Percentiles rank a stretch among this genome's conserved stretches.
Conservation (phyloP, 2,329 filamentous ascomycete genomes). For the Trichothecium sympodiale region DNA sequence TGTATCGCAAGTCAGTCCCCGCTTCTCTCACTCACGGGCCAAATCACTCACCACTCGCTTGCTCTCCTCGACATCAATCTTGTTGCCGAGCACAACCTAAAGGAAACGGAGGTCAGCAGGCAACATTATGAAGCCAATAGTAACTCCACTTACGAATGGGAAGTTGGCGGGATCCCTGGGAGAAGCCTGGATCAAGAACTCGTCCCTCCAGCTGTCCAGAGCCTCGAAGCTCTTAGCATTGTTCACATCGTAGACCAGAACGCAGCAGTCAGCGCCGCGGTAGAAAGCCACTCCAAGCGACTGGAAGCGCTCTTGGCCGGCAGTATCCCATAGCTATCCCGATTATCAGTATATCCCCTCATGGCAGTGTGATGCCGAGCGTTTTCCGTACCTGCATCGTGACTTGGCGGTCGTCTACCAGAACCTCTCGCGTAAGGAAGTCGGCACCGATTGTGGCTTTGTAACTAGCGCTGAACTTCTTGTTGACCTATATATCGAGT, state of each 20-base stretch:
- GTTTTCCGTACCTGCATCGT: slow-evolving; percentile 75
- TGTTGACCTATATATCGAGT: slow-evolving; percentile 68
- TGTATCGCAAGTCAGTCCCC: slow-evolving; percentile 17
- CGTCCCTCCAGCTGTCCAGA: slow-evolving; percentile 94
- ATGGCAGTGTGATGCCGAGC: neutral
- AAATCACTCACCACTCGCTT: slow-evolving; percentile 65
- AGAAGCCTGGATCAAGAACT: slow-evolving; percentile 95
- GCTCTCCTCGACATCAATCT: slow-evolving; percentile 97
- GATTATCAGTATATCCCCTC: slow-evolving; percentile 1
- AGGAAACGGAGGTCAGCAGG: slow-evolving; percentile 1
- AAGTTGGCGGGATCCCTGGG: slow-evolving; percentile 95
- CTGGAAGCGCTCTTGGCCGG: slow-evolving; percentile 94
- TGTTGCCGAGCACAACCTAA: slow-evolving; percentile 92
- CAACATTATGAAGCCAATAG: neutral
- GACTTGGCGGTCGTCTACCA: slow-evolving; percentile 92
- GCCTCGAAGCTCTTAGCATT: slow-evolving; percentile 99
- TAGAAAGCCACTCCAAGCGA: slow-evolving; percentile 97
- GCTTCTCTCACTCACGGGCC: no score
- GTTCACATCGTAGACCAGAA: slow-evolving; percentile 96
- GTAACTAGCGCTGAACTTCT: slow-evolving; percentile 99
- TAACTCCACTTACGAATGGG: slow-evolving; percentile 70
- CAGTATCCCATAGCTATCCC: slow-evolving; percentile 86
- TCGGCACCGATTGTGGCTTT: slow-evolving; percentile 98
- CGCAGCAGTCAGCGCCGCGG: slow-evolving; percentile 92
- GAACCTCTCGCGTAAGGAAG: slow-evolving; percentile 94